Conservation (phyloP, 1,284 basidiomycete species). For the Fomitiporia mediterranea region DNA sequence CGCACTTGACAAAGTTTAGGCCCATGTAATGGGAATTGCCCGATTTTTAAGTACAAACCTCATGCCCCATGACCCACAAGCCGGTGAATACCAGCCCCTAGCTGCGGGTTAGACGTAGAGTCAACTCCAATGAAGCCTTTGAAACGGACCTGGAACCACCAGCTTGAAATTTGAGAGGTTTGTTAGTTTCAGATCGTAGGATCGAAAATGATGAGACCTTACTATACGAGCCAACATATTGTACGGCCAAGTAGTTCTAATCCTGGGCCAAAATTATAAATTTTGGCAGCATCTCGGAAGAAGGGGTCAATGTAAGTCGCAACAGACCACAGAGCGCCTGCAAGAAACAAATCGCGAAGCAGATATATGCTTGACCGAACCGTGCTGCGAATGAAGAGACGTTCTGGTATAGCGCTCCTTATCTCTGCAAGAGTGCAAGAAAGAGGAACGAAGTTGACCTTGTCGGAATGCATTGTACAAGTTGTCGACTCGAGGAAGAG, state of each 20-base stretch:
- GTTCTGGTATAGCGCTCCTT: constrained; percentile 46
- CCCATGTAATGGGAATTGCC: background rate
- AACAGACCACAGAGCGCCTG: constrained; percentile 39
- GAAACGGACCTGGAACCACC: constrained; percentile 33
- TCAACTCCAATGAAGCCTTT: constrained; percentile 37
- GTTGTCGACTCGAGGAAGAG: no score
- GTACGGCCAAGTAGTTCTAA: background rate
- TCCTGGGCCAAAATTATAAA: background rate
- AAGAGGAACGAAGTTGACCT: constrained; percentile 42
- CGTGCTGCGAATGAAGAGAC: constrained; percentile 41
- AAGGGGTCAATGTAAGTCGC: constrained; percentile 46
- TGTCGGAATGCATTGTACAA: background rate
- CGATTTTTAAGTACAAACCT: background rate
- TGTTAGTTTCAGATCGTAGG: constrained; percentile 27
- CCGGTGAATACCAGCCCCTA: constrained; percentile 15
- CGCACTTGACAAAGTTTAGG: constrained; percentile 25
- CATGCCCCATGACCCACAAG: constrained; percentile 11
- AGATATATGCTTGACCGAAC: constrained; percentile 37
- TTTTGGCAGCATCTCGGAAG: constrained; percentile 24
- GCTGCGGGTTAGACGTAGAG: constrained; percentile 20
- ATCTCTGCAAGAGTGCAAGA: constrained; percentile 46
- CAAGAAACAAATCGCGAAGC: constrained; percentile 44
- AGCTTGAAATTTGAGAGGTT: constrained; percentile 32
- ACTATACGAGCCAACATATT: constrained; percentile 7
- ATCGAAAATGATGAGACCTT: background rate